Evolutionary conservation across 2,329 filamentous ascomycete species (phyloP), one percentile per base, ranked within the genome.

Genomic region (Akanthomyces lecanii): DNA sequence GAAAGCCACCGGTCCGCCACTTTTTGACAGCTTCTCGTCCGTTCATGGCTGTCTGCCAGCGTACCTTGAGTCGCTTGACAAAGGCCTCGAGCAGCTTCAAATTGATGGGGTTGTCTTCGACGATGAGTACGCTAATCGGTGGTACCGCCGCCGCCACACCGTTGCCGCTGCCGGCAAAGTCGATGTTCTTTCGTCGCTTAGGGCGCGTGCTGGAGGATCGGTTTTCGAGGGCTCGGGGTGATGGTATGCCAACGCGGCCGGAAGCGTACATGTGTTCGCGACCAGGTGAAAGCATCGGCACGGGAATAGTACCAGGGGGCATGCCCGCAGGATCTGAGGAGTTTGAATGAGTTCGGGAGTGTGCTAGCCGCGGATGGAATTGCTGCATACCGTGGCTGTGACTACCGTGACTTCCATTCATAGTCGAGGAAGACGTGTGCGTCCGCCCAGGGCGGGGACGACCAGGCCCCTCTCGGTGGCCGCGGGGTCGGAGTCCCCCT

Each of bases 71-170:
- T 55, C 92, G 84, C 78, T 97, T 97, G 82, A 98, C 94, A 71
- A 99, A 96, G 1, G 93, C 92, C 72, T 97, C 94, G 42, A 99
- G 81, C 11, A 99, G 86, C 71, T 92, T 91, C 68, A 98, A 80
- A 72, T 98, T 99, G 82, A 99, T 98, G 66, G 95, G 92, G 75
- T 99, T 99, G 78, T 99, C 95, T 78, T 99, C 95, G 16, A 99
- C 95, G 65, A 99, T 97, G 50, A 99, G 82, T 8, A 98, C 93
- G 69, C 96, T 98, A 78, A 99, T 98, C 1, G 95, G 94, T 8
- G 95, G 95, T 0, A 98, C 92, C 1, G 88, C 88, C 61, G 88
- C 89, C 68, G 94, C 92, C 33, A 96, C 83, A 69, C 91, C 82
- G 36, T 85, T 87, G 6, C 48, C 38, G 40, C 8, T 36, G n/a